Evolutionary conservation across 306 rosid genomes (phyloP), one percentile per base, ranked within the genome.

Genomic region (Senna tora): DNA sequence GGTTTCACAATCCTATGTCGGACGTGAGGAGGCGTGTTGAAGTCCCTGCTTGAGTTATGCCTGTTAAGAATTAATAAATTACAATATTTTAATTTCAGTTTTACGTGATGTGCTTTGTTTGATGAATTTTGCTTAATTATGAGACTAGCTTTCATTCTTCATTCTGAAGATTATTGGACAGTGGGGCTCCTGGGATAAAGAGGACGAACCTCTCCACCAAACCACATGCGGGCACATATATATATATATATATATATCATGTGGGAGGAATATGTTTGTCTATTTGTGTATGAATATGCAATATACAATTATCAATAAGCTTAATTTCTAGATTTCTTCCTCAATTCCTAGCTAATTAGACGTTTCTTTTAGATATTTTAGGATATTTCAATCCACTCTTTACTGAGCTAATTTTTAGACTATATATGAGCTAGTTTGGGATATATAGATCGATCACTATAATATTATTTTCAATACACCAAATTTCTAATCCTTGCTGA

Each of bases 121-220:
- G 67, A 67, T 79, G 66, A 67, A 58, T 43, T 43, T 73, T 28
- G 36, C 36, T 42, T 19, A 41, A n/a, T n/a, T 66, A 70, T 25
- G 30, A 66, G 30, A 66, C 72, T 57, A 25, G 73, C 45, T 65
- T 55, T 50, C 9, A 58, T 73, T 57, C 39, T 73, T 67, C 14
- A 9, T 61, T 52, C 17, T 10, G 45, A 75, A 55, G 58, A 62
- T 65, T 71, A 62, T 54, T 69, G 64, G 63, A 19, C 56, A 63
- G 84, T 74, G 76, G 80, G 77, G 77, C 64, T 69, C 33, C 36
- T 2, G 15, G 59, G 62, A 62, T 74, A 74, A 79, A 67, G 68
- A 3, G 71, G 72, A 41, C 11, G 76, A 68, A 53, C 6, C 68
- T 70, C 76, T 68, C 50, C 41, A 38, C 46, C 76, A 34, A 79